Evolutionary conservation across 345 rosid species (phyloP), one percentile per base, ranked within the genome.

Genomic region (Bruguiera parviflora): DNA sequence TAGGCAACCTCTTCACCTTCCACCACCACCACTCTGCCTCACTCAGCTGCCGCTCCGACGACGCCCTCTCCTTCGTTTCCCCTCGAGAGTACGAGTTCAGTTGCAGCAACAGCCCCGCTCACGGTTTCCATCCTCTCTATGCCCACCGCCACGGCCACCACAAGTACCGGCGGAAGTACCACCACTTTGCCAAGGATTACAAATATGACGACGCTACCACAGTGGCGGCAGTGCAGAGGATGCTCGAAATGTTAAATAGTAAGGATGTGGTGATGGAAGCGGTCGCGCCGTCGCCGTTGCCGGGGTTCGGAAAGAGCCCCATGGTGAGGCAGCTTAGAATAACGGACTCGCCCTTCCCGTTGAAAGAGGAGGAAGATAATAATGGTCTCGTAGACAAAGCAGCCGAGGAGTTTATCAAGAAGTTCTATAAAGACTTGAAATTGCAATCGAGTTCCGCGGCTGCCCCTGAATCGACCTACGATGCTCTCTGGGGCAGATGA

Each of bases 401-500:
- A 1, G 97, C 98, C 7, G 98, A 94, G 71, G 98, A 91, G 71
- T 94, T 94, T 75, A 94, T 94, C 57, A 82, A 81, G 70, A 89
- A 83, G 70, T 91, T 91, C 58, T 83, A 94, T 37, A 88, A 82
- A 70, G 87, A 91, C 39, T 80, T 87, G 67, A 87, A 79, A 82
- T 71, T 52, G 70, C 91, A 94, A 77, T 84, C 82, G 37, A 68
- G 74, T 72, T 71, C 52, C 84, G 76, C 75, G 43, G 2, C 65
- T 9, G 76, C 80, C 6, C 29, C 76, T 18, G 80, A 87, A 21
- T 87, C 92, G 2, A 91, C 94, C 4, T 83, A 75, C 64, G 82
- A 81, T 59, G 74, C 68, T 61, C 63, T 73, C 43, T 79, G 92
- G 89, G 84, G 68, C 49, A 75, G 86, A 72, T 84, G 75, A 84